phyloP scores from a whole-genome alignment of 768 basidiomycete genomes.

The Termitomyces sp. region DNA sequence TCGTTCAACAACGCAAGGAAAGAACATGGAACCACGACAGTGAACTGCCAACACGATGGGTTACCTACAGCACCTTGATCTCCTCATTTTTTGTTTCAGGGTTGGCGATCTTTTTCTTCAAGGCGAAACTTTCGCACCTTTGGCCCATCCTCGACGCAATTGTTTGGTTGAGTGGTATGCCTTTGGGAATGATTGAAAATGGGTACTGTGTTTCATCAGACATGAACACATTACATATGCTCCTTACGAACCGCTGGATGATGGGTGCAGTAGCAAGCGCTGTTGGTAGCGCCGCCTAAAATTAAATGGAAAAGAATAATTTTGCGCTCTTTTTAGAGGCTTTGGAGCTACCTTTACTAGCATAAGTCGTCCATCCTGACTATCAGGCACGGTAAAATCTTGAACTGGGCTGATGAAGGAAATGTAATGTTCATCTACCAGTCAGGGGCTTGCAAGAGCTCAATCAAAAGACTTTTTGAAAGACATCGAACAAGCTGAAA shows the following conservation, averaged over 20 bases:
- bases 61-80: background rate
- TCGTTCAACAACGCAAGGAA: background rate
- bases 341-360: too few species aligned
- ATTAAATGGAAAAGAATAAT: background rate
- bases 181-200: background rate
- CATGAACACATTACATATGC: background rate
- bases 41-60: background rate
- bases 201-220: background rate
- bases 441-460: too few species aligned
- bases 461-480: too few species aligned
- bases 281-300: background rate
- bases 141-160: background rate
- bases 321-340: background rate
- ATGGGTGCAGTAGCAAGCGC: background rate
- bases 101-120: background rate
- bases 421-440: too few species aligned
- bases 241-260: background rate
- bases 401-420: background rate
- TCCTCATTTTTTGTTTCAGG: background rate
- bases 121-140: background rate
- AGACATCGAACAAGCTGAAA: too few species aligned
- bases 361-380: too few species aligned
- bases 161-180: background rate
- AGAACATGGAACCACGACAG: background rate
- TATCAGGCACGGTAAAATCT: background rate